Evolutionary conservation across 495 filamentous ascomycete genomes (phyloP).

Genomic region (Aspergillus sclerotioniger): DNA sequence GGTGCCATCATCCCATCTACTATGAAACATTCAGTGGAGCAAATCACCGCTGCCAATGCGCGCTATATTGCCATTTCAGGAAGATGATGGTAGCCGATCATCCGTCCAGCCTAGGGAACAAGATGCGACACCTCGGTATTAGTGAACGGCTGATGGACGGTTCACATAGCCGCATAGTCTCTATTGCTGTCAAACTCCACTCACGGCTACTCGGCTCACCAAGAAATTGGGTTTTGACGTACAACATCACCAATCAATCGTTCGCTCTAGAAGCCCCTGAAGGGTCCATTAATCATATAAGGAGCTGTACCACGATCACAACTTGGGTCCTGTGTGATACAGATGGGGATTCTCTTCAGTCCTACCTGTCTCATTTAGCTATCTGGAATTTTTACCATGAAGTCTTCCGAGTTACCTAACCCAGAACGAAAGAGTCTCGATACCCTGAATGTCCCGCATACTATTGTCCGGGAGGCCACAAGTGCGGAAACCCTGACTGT

Average conservation of each 20-base stretch:
- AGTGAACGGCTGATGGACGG: too few species aligned
- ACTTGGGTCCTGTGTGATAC: background rate
- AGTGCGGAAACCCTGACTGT: slow-evolving; percentile 14
- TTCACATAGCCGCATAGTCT: background rate
- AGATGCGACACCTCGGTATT: background rate
- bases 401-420: background rate
- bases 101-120: background rate
- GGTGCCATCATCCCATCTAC: background rate
- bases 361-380: background rate
- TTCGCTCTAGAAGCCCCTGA: background rate
- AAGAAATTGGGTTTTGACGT: background rate
- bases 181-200: background rate
- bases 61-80: background rate
- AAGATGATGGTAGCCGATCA: background rate
- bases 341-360: background rate
- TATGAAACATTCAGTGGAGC: background rate
- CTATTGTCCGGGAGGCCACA: slow-evolving; percentile 7
- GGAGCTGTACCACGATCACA: background rate
- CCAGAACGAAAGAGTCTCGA: slow-evolving; percentile 11
- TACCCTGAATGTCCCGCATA: slow-evolving; percentile 4
- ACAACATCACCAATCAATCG: background rate
- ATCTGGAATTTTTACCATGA: background rate
- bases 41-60: background rate
- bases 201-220: background rate
- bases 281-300: background rate